phyloP scores from a whole-genome alignment of 2,329 filamentous ascomycete genomes.

The Aspergillus brunneoviolaceus region DNA sequence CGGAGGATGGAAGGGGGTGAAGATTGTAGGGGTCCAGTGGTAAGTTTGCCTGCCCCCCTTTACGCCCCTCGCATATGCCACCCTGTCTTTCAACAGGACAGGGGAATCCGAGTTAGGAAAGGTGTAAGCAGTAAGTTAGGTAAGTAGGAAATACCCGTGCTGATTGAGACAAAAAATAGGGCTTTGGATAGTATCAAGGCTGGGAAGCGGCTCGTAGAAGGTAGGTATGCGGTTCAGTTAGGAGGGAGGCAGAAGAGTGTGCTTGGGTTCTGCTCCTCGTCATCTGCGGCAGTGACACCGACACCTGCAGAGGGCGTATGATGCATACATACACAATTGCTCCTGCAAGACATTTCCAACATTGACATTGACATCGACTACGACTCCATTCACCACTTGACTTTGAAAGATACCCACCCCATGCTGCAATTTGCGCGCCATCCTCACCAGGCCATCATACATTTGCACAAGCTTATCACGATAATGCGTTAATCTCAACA shows the following conservation, averaged over 20 bases:
- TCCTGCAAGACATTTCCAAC: neutral
- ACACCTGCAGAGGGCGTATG: conserved; percentile 6
- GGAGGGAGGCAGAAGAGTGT: conserved; percentile 66
- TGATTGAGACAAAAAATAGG: conserved; percentile 48
- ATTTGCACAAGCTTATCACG: neutral
- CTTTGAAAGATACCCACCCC: neutral
- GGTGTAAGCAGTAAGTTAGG: neutral
- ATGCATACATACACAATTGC: conserved; percentile 10
- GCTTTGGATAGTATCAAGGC: conserved; percentile 79
- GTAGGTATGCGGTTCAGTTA: conserved; percentile 66
- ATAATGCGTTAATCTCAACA: neutral
- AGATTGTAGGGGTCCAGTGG: conserved; percentile 81
- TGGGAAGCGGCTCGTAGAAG: conserved; percentile 72
- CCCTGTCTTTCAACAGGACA: too few relatives aligned
- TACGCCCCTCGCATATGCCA: neutral
- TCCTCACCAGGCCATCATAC: too few relatives aligned
- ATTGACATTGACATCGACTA: neutral
- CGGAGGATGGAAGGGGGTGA: conserved; percentile 67
- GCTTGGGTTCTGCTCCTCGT: neutral
- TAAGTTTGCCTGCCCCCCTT: conserved; percentile 39
- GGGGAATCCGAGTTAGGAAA: too few relatives aligned
- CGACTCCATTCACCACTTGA: neutral
- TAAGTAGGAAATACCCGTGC: conserved; percentile 2
- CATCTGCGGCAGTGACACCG: conserved; percentile 16
- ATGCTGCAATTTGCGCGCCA: neutral